A percentile compares a stretch with the other conserved stretches of the same genome.
phyloP scores from a whole-genome alignment of 2,329 filamentous ascomycete genomes.

The Bipolaris sorokiniana region DNA sequence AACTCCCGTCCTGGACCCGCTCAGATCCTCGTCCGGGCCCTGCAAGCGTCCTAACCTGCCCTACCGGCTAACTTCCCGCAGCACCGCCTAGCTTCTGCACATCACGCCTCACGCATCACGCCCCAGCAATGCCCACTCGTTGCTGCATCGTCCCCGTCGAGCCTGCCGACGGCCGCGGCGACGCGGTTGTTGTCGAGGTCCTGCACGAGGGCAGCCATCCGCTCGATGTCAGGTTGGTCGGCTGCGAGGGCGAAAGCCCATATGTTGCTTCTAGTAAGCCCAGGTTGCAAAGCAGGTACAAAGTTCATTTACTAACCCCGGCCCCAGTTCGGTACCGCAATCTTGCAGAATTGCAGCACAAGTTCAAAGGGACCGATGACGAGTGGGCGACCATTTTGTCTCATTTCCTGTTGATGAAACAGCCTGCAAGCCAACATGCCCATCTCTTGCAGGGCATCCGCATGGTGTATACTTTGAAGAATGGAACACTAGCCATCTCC shows the following conservation, averaged over 20 bases:
- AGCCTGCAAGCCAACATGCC: conserved; percentile 51
- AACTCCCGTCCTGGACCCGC: conserved; percentile 1
- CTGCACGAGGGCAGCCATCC: conserved; percentile 58
- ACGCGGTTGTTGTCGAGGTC: conserved; percentile 67
- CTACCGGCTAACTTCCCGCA: conserved; percentile 5
- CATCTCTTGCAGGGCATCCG: conserved; percentile 62
- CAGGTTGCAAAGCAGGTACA: conserved; percentile 22
- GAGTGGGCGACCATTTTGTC: conserved; percentile 71
- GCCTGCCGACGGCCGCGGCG: conserved; percentile 59
- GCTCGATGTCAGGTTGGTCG: conserved; percentile 70
- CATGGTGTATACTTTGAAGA: conserved; percentile 62
- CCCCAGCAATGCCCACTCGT: conserved; percentile 13
- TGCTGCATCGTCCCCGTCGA: conserved; percentile 63
- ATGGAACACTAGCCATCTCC: conserved; percentile 63
- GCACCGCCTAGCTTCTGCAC: conserved; percentile 5
- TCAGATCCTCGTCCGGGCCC: not conserved
- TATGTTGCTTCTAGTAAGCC: conserved; percentile 65
- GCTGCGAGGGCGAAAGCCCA: conserved; percentile 69
- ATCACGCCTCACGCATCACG: not conserved
- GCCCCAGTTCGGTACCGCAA: conserved; percentile 43
- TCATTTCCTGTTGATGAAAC: conserved; percentile 60
- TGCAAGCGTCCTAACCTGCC: conserved; percentile 5
- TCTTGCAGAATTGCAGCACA: conserved; percentile 40
- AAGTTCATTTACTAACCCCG: conserved; percentile 28
- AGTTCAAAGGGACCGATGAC: conserved; percentile 49